Evolutionary conservation across 768 basidiomycete species (phyloP).

Genomic region (Leccinum boreale): DNA sequence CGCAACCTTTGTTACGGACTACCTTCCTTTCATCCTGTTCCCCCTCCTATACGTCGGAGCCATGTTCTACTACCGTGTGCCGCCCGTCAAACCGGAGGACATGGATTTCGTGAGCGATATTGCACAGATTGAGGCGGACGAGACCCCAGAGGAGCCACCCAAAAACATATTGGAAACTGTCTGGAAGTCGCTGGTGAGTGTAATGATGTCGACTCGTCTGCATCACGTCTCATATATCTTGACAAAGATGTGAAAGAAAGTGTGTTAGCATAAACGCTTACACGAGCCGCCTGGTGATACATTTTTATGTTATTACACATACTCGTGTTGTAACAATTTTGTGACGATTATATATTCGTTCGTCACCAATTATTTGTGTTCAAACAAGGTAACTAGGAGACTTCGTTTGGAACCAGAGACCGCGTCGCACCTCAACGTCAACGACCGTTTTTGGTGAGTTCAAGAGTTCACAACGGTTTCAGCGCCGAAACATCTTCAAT

Average conservation of each 20-base stretch:
- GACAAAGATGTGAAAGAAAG: slow-evolving; percentile 19
- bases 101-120: slow-evolving; percentile 85
- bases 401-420: no score
- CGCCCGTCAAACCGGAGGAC: slow-evolving; percentile 42
- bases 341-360: no score
- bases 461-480: no score
- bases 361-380: no score
- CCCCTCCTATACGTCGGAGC: slow-evolving; percentile 70
- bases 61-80: slow-evolving; percentile 40
- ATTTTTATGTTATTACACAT: not conserved
- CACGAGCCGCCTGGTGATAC: not conserved
- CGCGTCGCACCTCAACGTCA: no score
- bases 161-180: slow-evolving; percentile 63
- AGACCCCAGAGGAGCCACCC: slow-evolving; percentile 70
- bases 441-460: no score
- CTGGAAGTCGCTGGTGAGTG: slow-evolving; percentile 77
- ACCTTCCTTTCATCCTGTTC: slow-evolving; percentile 69
- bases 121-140: slow-evolving; percentile 66
- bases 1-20: slow-evolving; percentile 77
- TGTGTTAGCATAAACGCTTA: not conserved
- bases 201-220: not conserved
- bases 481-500: no score
- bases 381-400: no score
- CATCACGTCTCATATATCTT: not conserved
- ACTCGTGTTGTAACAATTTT: not conserved